phyloP scores from a whole-genome alignment of 2,329 filamentous ascomycete genomes.

The Penicillium olsonii region DNA sequence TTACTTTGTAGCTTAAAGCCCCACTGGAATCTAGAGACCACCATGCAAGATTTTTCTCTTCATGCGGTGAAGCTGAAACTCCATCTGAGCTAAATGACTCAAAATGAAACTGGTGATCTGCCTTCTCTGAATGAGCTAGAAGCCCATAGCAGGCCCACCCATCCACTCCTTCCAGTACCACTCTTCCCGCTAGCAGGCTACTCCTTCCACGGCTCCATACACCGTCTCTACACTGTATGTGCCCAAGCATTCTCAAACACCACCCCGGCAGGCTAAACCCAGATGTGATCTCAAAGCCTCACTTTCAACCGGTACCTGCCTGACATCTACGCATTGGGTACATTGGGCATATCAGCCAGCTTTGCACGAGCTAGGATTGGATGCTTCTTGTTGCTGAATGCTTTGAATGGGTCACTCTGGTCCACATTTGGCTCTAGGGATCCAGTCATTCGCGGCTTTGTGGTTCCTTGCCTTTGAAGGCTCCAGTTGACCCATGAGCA shows the following conservation, averaged over 20 bases:
- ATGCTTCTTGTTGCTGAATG: neutral
- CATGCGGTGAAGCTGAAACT: conserved; percentile 10
- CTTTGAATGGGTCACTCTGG: neutral
- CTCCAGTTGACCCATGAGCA: neutral
- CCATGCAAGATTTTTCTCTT: neutral
- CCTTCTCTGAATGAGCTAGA: conserved; percentile 10
- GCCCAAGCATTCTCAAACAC: conserved; percentile 7
- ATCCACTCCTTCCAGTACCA: conserved; percentile 1
- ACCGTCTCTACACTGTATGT: conserved; percentile 1
- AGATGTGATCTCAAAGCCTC: conserved; percentile 10
- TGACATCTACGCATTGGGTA: conserved; percentile 8
- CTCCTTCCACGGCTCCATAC: conserved; percentile 1
- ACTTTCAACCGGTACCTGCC: conserved; percentile 11
- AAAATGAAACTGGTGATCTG: conserved; percentile 8
- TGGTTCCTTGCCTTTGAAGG: neutral
- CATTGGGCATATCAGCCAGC: conserved; percentile 7
- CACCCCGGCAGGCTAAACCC: conserved; percentile 1
- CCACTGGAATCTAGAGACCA: neutral
- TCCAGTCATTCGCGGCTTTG: neutral
- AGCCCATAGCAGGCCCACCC: conserved; percentile 8
- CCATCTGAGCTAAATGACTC: conserved; percentile 4
- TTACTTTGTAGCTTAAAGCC: neutral
- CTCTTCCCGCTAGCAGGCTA: neutral
- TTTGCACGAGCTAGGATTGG: conserved; percentile 3
- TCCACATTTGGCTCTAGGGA: conserved; percentile 5